Evolutionary conservation across 2,329 filamentous ascomycete genomes (phyloP).

Genomic region (Rhynchosporium graminicola): DNA sequence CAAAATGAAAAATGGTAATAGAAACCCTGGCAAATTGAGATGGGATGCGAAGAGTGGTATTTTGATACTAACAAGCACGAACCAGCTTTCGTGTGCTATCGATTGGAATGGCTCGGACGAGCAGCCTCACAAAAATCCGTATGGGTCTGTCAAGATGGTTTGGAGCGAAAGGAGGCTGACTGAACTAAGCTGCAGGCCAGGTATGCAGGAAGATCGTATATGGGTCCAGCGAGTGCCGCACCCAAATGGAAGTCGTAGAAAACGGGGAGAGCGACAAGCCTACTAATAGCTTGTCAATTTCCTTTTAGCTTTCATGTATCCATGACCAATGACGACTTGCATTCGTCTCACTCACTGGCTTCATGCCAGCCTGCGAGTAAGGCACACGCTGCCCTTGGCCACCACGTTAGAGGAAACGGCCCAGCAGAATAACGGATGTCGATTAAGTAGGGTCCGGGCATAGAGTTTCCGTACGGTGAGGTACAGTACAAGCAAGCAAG

Average conservation of each 20-base stretch:
- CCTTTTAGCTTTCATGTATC: slow-evolving; percentile 3
- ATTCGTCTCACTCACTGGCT: slow-evolving; percentile 14
- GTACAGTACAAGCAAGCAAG: not conserved
- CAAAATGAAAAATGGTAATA: not conserved
- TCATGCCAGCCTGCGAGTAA: not conserved
- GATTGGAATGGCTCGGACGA: not conserved
- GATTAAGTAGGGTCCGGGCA: not conserved
- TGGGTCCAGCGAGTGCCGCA: not conserved
- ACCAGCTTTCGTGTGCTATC: not conserved
- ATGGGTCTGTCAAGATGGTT: not conserved
- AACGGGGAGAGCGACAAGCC: not conserved
- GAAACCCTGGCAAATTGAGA: slow-evolving; percentile 10
- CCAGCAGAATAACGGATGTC: not conserved
- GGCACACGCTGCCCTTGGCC: not conserved
- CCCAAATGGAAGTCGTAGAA: not conserved
- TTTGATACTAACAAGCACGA: not conserved
- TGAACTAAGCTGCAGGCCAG: not conserved
- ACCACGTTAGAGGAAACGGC: too few relatives aligned
- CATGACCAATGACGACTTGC: slow-evolving; percentile 10
- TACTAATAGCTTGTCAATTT: slow-evolving; percentile 6
- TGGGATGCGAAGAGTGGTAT: slow-evolving; percentile 7
- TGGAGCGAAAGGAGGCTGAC: not conserved
- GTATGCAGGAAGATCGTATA: not conserved
- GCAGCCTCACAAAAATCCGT: slow-evolving; percentile 5
- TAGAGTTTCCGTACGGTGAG: slow-evolving; percentile 8